phyloP scores from a whole-genome alignment of 345 rosid species.

The Mangifera indica region DNA sequence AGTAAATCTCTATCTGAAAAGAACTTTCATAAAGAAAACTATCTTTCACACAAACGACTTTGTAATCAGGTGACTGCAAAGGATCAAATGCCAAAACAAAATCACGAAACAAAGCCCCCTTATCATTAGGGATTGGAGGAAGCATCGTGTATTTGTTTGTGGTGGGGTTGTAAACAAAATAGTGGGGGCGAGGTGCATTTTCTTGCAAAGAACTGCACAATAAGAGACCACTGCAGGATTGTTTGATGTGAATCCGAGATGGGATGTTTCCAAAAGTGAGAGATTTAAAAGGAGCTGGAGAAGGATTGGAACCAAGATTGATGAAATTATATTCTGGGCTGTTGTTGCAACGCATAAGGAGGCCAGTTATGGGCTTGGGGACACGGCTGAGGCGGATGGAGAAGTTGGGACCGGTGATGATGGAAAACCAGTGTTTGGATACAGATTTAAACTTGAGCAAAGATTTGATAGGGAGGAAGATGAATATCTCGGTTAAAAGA shows the following conservation, averaged over 20 bases:
- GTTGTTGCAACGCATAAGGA: not conserved
- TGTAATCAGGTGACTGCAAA: slow-evolving; percentile 29
- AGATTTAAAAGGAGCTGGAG: slow-evolving; percentile 16
- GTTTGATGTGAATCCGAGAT: slow-evolving; percentile 28
- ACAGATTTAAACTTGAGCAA: slow-evolving; percentile 34
- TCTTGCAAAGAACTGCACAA: slow-evolving; percentile 34
- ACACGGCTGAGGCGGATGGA: not conserved
- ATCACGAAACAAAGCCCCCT: too few relatives aligned
- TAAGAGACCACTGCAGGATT: slow-evolving; percentile 55
- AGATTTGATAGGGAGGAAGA: slow-evolving; percentile 29
- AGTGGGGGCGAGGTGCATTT: not conserved
- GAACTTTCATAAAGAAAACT: not conserved
- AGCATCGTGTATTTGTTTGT: too few relatives aligned
- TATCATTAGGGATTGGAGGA: too few relatives aligned
- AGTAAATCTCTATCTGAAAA: slow-evolving; percentile 34
- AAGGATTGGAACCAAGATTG: slow-evolving; percentile 13
- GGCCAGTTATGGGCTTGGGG: not conserved
- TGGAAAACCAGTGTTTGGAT: slow-evolving; percentile 34
- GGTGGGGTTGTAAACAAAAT: not conserved
- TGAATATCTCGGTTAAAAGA: slow-evolving; percentile 31
- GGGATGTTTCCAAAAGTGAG: slow-evolving; percentile 31
- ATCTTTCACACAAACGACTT: slow-evolving; percentile 30
- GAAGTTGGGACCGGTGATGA: slow-evolving; percentile 32
- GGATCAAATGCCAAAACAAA: slow-evolving; percentile 46
- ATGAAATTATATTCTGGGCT: slow-evolving; percentile 18